Evolutionary conservation across 305 asterid genomes (phyloP), one percentile per base, ranked within the genome.

Genomic region (Withania somnifera): DNA sequence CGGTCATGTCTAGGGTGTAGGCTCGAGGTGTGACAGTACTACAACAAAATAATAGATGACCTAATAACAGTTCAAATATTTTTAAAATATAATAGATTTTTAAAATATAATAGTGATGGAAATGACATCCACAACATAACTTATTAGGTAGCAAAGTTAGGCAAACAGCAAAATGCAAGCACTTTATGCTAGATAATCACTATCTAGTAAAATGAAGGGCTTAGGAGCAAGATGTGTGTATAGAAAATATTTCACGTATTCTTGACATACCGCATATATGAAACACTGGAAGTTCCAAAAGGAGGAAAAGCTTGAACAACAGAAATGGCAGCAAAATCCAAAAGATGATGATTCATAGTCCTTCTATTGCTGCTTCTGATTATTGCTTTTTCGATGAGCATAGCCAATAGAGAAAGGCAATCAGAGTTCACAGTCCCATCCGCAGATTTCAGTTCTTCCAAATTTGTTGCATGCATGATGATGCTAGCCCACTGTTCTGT

Each of bases 381-480:
- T 91, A 90, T 90, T 84, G 91, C 93, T 89, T 94, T 97, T 85
- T 93, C 97, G 89, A 93, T 86, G 84, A 97, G 92, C 88, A 90
- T 82, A 68, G 97, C 92, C 88, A 95, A 87, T 82, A 88, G 57
- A 71, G 90, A 45, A 30, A 90, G 82, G 53, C 79, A 71, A 86
- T 88, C 85, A 84, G 80, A 69, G 75, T 87, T 91, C 84, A 78
- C 13, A 67, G 84, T 86, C 61, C 83, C 85, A 83, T 88, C 78
- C 56, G 83, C 77, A 78, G 78, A 64, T 82, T 84, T 83, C 77
- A 82, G 83, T 64, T 90, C 85, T 80, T 86, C 88, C 61, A 76
- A 81, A 78, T 87, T 82, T 84, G 88, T 88, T 83, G 93, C 85
- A 88, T 87, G 90, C 76, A 85, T 85, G 76, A 97, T 80, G 67